Evolutionary conservation across 345 rosid genomes (phyloP), one percentile per base, ranked within the genome.

Genomic region (Aegle marmelos): DNA sequence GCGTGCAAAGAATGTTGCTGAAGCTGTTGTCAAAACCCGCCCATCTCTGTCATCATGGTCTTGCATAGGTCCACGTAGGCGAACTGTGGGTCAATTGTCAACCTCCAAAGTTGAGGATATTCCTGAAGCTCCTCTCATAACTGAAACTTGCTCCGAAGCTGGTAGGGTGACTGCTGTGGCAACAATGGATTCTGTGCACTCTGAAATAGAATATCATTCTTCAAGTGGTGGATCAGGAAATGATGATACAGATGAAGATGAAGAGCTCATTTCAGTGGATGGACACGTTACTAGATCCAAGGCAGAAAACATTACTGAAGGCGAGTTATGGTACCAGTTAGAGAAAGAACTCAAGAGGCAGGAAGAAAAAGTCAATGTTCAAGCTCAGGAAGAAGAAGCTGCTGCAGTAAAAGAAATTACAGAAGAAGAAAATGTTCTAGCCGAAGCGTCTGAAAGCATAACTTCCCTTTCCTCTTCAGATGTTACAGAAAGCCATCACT

Each of bases 51-150:
- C 98, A 4, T 89, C 99, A 67, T 96, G 98, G 99, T 88, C 93
- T 54, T 94, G 99, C 85, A 94, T 96, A 73, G 98, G 97, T 54
- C 95, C 94, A n/a, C 91, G 97, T 0, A 90, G 95, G 10, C 90
- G 97, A 45, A 79, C 85, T 36, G 84, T 88, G 56, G 88, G 82
- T 69, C 74, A 90, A 28, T 65, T 82, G 39, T 70, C 84, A 14
- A 87, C 78, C 85, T 64, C 89, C 17, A 82, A 84, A 81, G 87
- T 72, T 39, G 84, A 87, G 39, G 93, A 86, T 73, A 34, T 82
- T 72, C 84, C 87, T 0, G 92, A 91, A 83, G 82, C 85, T 33
- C 80, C 94, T 68, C 60, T 88, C 34, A 65, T 85, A 54, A 67
- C 86, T 3, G 91, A 84, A 80, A 82, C 80, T 72, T 72, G 88